A percentile compares a stretch with the other conserved stretches of the same genome.
These are phyloP conservation scores for Apiospora rasikravindrae DNA, from an alignment of 2,329 filamentous ascomycete genomes.

Conservation along the genomic window DNA sequence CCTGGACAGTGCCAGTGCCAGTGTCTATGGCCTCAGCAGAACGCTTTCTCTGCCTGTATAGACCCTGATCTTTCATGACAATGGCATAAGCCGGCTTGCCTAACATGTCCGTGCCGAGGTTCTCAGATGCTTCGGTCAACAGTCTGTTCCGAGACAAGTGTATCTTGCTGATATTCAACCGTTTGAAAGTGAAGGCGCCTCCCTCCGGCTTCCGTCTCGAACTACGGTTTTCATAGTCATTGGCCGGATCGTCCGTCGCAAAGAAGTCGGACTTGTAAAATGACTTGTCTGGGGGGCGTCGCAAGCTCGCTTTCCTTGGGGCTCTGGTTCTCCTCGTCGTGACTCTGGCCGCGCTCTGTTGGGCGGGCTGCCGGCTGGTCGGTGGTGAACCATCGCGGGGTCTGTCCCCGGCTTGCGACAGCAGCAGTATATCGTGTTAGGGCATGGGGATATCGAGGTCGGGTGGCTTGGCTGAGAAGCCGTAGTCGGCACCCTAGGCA, in stretches of 20 bases:
- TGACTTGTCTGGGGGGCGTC: background rate
- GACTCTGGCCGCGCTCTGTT: background rate
- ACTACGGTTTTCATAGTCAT: background rate
- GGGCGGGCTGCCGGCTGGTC: slow-evolving; percentile 10
- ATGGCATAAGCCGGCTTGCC: slow-evolving; percentile 51
- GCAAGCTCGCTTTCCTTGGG: background rate
- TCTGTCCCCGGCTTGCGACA: slow-evolving; percentile 7
- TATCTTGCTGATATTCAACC: slow-evolving; percentile 26
- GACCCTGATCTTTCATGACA: slow-evolving; percentile 48
- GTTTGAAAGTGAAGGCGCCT: slow-evolving; percentile 18
- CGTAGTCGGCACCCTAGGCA: slow-evolving; percentile 47
- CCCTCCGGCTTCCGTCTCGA: background rate
- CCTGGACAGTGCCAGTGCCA: too few relatives aligned
- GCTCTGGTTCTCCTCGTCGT: background rate
- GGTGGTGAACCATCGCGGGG: slow-evolving; percentile 22
- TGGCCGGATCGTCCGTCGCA: background rate
- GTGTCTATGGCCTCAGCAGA: background rate
- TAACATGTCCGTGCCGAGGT: slow-evolving; percentile 41
- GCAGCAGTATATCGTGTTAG: slow-evolving; percentile 5
- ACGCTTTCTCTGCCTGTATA: slow-evolving; percentile 23
- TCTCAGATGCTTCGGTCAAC: slow-evolving; percentile 29
- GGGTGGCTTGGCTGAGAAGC: slow-evolving; percentile 34
- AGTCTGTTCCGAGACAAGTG: slow-evolving; percentile 33
- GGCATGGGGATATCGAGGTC: slow-evolving; percentile 24
- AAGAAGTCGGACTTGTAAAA: background rate